Base-by-base conservation (phyloP, 805 yeast genomes). In the Wickerhamomyces canadensis region DNA sequence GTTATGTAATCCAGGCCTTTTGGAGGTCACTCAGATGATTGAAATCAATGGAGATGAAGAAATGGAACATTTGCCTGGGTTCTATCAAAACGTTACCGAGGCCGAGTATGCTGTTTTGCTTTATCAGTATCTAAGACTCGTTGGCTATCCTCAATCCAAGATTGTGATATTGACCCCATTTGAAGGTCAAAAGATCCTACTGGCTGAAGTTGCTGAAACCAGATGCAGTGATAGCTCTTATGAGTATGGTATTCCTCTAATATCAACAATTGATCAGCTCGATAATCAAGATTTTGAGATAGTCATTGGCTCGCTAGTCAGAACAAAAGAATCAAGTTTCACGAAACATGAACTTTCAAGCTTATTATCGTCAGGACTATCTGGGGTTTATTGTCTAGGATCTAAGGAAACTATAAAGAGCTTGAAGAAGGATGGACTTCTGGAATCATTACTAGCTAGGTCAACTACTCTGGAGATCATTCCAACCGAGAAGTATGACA, bases 81-180 rank as follows among this genome's bases (percentile, higher is more conserved):
- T 51, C 22, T 54, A 35, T 54, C 70, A 64, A 27, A 48, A 70
- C 39, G 36, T 65, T n/a, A 62, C 57, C 9, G 76, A 76, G 44
- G 80, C 78, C 1, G 74, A 71, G 42, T 68, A 57, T 38, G 59
- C 68, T 14, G 72, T 72, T 13, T 54, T 59, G 1, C 41, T 74
- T 6, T 74, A 58, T 45, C 66, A 64, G 52, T 74, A 72, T 39
- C 55, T 78, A 67, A 47, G 70, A 5, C 41, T 64, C 4, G 36
- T 65, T 16, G 76, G 74, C 0, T 74, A 73, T 40, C 61, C 72
- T 0, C 27, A 48, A 1, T 42, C 51, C 1, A 49, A 49, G 16
- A 63, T 78, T 15, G 57, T 62, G 15, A 64, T 80, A 9, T 44
- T 68, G 19, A 64, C 75, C 1, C 53, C 62, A 5, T 64, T 61